Evolutionary conservation across 179 eudicot genomes (phyloP), one percentile per base, ranked within the genome.

Genomic region (Silene noctiflora): DNA sequence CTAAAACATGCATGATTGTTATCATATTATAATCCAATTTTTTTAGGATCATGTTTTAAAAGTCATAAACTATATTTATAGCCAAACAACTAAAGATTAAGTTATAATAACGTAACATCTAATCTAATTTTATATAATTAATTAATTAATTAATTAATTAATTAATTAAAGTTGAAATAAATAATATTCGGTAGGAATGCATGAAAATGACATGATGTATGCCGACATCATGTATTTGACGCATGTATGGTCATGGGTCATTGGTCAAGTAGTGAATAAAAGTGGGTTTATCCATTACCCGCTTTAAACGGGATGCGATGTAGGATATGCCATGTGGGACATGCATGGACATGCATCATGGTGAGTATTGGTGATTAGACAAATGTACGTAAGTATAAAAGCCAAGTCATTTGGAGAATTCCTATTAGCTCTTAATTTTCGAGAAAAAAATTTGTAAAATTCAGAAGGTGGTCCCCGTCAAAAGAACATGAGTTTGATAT

Each of bases 221-320:
- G 65, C 65, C 65, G 65, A 60, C 65, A 60, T n/a, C 65, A 60
- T 21, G 65, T 19, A 60, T 60, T 60, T 60, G 65, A 60, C 65
- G 65, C 27, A n/a, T 16, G 62, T 16, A 58, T 56, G 22, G n/a
- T 27, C 29, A 27, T 60, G 61, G 7, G 25, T 60, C 65, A 21
- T 60, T 13, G 65, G 65, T 60, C 65, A 60, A 60, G 29, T 60
- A 60, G 65, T 60, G 65, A 60, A 60, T 60, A 60, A 21, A 60
- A 60, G 29, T 60, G 65, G 65, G 65, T 14, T 60, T 60, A 60
- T 60, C 65, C 65, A 19, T 60, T 60, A 60, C 65, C 65, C 65
- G 65, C 65, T n/a, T 60, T 60, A 60, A 21, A 60, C 65, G 65
- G 65, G 65, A 60, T 19, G 65, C 65, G 65, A 60, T 60, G 65